A percentile compares a stretch with the other conserved stretches of the same genome.
These are phyloP conservation scores for Papiliotrema terrestris DNA, from an alignment of 1,284 basidiomycete species.

Conservation along the genomic window DNA sequence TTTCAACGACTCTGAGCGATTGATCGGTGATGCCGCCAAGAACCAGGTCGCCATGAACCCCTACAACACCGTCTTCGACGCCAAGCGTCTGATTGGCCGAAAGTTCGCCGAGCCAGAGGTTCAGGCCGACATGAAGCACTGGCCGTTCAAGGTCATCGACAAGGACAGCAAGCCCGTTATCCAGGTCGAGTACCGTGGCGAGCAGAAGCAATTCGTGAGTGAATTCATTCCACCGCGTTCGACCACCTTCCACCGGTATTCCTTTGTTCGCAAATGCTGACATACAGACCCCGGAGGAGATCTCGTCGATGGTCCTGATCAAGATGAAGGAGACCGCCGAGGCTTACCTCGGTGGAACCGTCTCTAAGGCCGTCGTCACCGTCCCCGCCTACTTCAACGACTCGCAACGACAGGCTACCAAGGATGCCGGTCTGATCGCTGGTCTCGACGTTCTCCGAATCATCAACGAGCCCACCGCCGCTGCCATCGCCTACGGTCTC, in stretches of 20 bases:
- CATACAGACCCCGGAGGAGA: constrained; percentile 45
- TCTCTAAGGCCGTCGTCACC: constrained; percentile 88
- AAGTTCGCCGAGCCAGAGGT: constrained; percentile 65
- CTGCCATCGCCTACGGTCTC: constrained; percentile 94
- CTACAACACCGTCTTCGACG: constrained; percentile 93
- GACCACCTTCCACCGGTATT: not conserved
- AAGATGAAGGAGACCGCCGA: constrained; percentile 99
- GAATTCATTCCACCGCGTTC: constrained; percentile 33
- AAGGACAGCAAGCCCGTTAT: constrained; percentile 83
- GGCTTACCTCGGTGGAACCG: constrained; percentile 82
- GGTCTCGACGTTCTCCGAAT: constrained; percentile 95
- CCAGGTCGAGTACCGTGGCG: constrained; percentile 78
- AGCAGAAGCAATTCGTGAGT: constrained; percentile 81
- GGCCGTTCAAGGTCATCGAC: constrained; percentile 75
- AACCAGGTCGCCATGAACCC: constrained; percentile 80
- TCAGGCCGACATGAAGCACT: constrained; percentile 64
- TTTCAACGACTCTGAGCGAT: constrained; percentile 88
- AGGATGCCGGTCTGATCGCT: constrained; percentile 94
- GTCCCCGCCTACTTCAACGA: constrained; percentile 99
- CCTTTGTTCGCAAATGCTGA: not conserved
- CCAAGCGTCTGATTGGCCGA: constrained; percentile 84
- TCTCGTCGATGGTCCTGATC: constrained; percentile 93
- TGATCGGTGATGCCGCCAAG: constrained; percentile 81
- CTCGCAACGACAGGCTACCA: constrained; percentile 96
- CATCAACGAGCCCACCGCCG: constrained; percentile 98